Evolutionary conservation across 768 basidiomycete species (phyloP).

Genomic region (Collybia sp.): DNA sequence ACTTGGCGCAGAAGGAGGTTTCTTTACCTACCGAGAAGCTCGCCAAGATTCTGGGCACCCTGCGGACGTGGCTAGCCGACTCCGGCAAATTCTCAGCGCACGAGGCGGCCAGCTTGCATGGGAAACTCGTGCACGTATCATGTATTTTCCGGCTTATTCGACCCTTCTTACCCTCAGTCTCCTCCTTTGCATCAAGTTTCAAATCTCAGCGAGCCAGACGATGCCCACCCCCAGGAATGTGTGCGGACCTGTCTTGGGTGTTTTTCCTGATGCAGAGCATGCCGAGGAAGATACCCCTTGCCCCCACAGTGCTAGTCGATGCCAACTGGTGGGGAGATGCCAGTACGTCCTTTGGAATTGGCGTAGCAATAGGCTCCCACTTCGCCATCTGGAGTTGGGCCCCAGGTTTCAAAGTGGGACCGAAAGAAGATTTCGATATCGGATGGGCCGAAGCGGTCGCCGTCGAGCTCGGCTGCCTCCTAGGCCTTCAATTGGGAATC

Average conservation of each 20-base stretch:
- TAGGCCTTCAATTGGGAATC: conserved; percentile 6
- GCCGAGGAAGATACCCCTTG: conserved; percentile 15
- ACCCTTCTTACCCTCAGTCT: conserved; percentile 15
- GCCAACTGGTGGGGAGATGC: conserved; percentile 30
- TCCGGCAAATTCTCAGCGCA: conserved; percentile 1
- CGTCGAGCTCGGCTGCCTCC: conserved; percentile 25
- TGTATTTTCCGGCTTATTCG: conserved; percentile 19
- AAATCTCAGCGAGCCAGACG: conserved; percentile 7
- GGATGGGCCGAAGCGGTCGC: conserved; percentile 35
- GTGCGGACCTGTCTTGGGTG: conserved; percentile 19
- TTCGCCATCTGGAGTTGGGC: conserved; percentile 27
- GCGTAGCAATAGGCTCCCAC: conserved; percentile 17
- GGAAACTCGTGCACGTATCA: conserved; percentile 25
- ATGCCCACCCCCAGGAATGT: conserved; percentile 3
- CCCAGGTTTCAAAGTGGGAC: conserved; percentile 21
- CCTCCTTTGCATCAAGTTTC: conserved; percentile 16
- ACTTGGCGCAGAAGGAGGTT: conserved; percentile 16
- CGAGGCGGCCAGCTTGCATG: conserved; percentile 20
- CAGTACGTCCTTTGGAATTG: conserved; percentile 28
- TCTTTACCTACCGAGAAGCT: conserved; percentile 20
- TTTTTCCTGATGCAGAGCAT: conserved; percentile 3
- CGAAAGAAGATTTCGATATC: conserved; percentile 20
- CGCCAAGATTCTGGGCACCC: background rate
- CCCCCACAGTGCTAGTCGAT: conserved; percentile 10
- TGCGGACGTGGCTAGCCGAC: conserved; percentile 8